phyloP scores from a whole-genome alignment of 2,329 filamentous ascomycete species.

The Dichotomopilus funicola region DNA sequence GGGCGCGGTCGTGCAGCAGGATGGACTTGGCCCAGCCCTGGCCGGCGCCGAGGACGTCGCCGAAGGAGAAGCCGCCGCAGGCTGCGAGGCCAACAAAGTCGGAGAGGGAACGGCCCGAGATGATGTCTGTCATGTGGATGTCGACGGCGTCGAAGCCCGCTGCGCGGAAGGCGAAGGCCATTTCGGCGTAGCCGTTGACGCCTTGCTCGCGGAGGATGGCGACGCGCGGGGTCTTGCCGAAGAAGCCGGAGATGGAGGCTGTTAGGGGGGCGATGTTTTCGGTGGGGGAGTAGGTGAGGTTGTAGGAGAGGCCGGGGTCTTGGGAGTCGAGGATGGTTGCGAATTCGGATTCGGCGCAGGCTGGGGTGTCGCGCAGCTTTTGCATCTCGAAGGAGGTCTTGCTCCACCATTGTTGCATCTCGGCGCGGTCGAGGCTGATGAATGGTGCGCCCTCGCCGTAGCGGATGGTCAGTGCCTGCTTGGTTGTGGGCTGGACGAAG shows the following conservation, averaged over 20 bases:
- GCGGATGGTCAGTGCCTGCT: conserved; percentile 71
- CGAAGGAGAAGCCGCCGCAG: conserved; percentile 96
- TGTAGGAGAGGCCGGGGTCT: conserved; percentile 80
- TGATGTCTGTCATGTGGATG: conserved; percentile 93
- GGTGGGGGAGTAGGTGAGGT: conserved; percentile 70
- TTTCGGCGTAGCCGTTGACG: conserved; percentile 92
- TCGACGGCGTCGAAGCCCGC: conserved; percentile 90
- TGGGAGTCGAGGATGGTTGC: conserved; percentile 64
- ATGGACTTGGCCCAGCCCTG: conserved; percentile 95
- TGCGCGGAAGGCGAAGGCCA: conserved; percentile 90
- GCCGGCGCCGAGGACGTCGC: conserved; percentile 81
- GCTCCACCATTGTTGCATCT: conserved; percentile 83
- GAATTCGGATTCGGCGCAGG: conserved; percentile 79
- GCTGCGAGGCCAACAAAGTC: conserved; percentile 84
- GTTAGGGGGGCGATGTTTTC: conserved; percentile 69
- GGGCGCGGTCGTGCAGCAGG: conserved; percentile 69
- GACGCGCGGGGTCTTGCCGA: conserved; percentile 62
- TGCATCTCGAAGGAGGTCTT: conserved; percentile 89
- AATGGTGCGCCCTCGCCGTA: conserved; percentile 59
- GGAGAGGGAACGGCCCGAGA: conserved; percentile 69
- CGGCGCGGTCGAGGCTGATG: conserved; percentile 60
- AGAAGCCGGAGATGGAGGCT: conserved; percentile 49
- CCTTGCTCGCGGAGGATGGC: conserved; percentile 94
- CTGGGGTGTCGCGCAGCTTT: conserved; percentile 78
- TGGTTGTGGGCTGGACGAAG: conserved; percentile 59